Percentiles rank a stretch among this genome's conserved stretches.
phyloP scores from a whole-genome alignment of 306 rosid genomes.

The Quercus cerris region DNA sequence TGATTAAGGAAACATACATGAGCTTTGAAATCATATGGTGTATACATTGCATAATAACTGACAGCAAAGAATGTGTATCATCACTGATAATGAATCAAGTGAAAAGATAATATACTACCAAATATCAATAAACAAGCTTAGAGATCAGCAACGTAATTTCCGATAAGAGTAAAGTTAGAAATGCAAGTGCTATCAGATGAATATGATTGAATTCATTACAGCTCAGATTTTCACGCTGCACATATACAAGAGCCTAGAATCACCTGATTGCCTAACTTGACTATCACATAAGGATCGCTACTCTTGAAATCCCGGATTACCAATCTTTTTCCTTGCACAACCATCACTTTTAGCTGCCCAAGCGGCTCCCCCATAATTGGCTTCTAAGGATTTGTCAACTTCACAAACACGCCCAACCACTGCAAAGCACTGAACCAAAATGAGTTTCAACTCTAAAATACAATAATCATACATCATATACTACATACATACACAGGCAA shows the following conservation, averaged over 20 bases:
- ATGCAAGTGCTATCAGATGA: neutral
- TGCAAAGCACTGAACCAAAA: conserved; percentile 7
- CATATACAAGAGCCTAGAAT: neutral
- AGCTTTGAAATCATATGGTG: neutral
- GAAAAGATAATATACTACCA: neutral
- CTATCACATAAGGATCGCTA: conserved; percentile 96
- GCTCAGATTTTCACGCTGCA: neutral
- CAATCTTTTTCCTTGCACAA: conserved; percentile 77
- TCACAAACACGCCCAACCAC: conserved; percentile 1
- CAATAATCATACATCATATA: neutral
- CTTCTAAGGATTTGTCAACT: conserved; percentile 12
- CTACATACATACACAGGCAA: no score
- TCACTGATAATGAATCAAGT: neutral
- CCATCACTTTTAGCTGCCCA: conserved; percentile 69
- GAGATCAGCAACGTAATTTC: neutral
- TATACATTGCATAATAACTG: neutral
- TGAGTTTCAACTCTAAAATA: neutral
- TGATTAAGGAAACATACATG: neutral
- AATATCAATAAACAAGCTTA: neutral
- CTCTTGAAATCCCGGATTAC: conserved; percentile 94
- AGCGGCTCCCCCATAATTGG: conserved; percentile 55
- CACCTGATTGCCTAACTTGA: conserved; percentile 90
- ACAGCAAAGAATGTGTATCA: neutral
- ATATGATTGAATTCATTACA: neutral
- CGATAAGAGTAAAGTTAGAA: neutral